These are phyloP conservation scores for Pistacia atlantica DNA, from an alignment of 345 rosid species.

Conservation along the genomic window DNA sequence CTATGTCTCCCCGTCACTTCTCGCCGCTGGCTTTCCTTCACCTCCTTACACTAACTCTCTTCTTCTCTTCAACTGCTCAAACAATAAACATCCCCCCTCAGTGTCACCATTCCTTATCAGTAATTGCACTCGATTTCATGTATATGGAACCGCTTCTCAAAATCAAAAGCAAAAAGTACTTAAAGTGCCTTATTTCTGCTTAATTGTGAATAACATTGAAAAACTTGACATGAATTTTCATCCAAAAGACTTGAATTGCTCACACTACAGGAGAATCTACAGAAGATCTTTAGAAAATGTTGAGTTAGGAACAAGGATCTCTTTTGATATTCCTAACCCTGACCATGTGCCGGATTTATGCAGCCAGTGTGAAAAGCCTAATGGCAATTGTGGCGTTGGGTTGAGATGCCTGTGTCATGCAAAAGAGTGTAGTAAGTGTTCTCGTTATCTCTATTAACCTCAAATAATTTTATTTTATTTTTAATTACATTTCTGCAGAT, in stretches of 20 bases:
- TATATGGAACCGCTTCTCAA: constrained; percentile 12
- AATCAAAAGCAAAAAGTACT: too few species aligned
- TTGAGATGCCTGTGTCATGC: constrained; percentile 69
- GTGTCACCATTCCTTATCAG: not conserved
- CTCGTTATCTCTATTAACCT: too few species aligned
- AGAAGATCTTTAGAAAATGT: constrained; percentile 24
- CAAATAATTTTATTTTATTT: too few species aligned
- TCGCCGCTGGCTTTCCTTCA: constrained; percentile 43
- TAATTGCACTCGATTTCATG: constrained; percentile 23
- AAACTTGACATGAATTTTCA: constrained; percentile 32
- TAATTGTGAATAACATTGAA: constrained; percentile 31
- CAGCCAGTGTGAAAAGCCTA: constrained; percentile 51
- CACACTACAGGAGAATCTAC: constrained; percentile 33
- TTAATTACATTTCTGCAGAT: too few species aligned
- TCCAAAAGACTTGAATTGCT: constrained; percentile 45
- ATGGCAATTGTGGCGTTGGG: constrained; percentile 70
- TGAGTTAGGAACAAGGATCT: constrained; percentile 45
- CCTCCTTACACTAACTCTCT: constrained; percentile 40
- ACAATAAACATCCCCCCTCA: constrained; percentile 8
- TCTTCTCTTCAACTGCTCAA: constrained; percentile 48
- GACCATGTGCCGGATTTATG: constrained; percentile 63
- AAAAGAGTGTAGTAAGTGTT: constrained; percentile 60
- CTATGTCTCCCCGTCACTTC: constrained; percentile 38
- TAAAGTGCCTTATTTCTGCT: constrained; percentile 24
- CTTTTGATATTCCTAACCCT: constrained; percentile 48